Evolutionary conservation across 2,329 filamentous ascomycete genomes (phyloP).

Genomic region (Aspergillus luchuensis): DNA sequence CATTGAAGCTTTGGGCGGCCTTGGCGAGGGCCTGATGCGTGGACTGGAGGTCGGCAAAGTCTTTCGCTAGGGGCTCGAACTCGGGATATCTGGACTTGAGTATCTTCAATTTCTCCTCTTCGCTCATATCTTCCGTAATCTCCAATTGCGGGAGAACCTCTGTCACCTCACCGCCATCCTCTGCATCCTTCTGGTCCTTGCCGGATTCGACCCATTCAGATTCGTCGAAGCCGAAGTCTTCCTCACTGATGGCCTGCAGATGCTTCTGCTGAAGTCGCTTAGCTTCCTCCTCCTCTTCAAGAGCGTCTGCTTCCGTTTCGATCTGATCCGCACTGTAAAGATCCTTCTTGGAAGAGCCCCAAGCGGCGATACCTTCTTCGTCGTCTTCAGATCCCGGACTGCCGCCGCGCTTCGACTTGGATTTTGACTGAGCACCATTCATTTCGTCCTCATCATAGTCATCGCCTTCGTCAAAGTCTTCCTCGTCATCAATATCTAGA

Average conservation of each 20-base stretch:
- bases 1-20: conserved; percentile 60
- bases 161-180: conserved; percentile 65
- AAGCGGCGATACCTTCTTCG: conserved; percentile 67
- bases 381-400: conserved; percentile 40
- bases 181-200: conserved; percentile 49
- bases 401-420: conserved; percentile 24
- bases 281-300: conserved; percentile 91
- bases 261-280: conserved; percentile 88
- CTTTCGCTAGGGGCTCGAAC: conserved; percentile 80
- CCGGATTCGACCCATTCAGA: conserved; percentile 73
- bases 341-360: conserved; percentile 84
- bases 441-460: conserved; percentile 37
- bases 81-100: conserved; percentile 85
- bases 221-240: conserved; percentile 92
- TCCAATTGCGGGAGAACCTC: conserved; percentile 84
- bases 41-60: conserved; percentile 71
- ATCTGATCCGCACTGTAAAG: conserved; percentile 88
- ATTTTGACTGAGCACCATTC: conserved; percentile 25
- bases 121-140: conserved; percentile 75
- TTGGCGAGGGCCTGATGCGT: conserved; percentile 61
- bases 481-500: conserved; percentile 49
- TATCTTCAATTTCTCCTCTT: conserved; percentile 73
- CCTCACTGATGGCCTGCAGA: conserved; percentile 81
- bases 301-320: conserved; percentile 70
- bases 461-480: conserved; percentile 39